These are phyloP conservation scores for Pinus tabuliformis DNA, from an alignment of 75 land plant genomes.

Conservation along the genomic window DNA sequence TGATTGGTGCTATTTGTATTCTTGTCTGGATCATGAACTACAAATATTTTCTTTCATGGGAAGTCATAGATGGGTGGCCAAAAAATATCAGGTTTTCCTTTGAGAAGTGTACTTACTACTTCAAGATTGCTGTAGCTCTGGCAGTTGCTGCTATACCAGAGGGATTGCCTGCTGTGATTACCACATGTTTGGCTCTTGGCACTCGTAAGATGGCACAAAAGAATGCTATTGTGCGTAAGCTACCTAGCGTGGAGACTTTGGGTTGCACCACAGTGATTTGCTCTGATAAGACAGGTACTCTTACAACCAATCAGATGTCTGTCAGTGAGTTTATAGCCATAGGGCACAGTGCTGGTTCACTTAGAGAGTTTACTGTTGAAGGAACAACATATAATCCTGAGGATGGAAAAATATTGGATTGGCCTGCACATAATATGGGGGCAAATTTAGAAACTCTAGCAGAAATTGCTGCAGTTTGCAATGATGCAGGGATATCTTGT, in stretches of 20 bases:
- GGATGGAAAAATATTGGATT: conserved; percentile 72
- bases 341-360: conserved; percentile 33
- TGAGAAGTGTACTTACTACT: no score
- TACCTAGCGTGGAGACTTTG: conserved; percentile 91
- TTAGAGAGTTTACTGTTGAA: conserved; percentile 57
- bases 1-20: no score
- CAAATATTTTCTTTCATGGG: no score
- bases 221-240: conserved; percentile 86
- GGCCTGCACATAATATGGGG: conserved; percentile 54
- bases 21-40: no score
- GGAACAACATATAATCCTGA: conserved; percentile 78
- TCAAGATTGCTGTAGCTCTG: no score
- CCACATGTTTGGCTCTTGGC: conserved; percentile 33
- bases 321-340: conserved; percentile 57
- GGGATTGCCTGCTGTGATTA: no score
- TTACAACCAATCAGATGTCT: conserved; percentile 96
- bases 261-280: conserved; percentile 95
- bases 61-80: no score
- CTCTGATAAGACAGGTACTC: conserved; percentile 91
- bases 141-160: no score
- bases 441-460: conserved; percentile 56
- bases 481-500: conserved; percentile 74
- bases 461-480: conserved; percentile 76
- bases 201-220: conserved; percentile 92
- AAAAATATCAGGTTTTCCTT: no score